Conservation (phyloP, 108 stramenopile species). For the Nitzschia sp. region DNA sequence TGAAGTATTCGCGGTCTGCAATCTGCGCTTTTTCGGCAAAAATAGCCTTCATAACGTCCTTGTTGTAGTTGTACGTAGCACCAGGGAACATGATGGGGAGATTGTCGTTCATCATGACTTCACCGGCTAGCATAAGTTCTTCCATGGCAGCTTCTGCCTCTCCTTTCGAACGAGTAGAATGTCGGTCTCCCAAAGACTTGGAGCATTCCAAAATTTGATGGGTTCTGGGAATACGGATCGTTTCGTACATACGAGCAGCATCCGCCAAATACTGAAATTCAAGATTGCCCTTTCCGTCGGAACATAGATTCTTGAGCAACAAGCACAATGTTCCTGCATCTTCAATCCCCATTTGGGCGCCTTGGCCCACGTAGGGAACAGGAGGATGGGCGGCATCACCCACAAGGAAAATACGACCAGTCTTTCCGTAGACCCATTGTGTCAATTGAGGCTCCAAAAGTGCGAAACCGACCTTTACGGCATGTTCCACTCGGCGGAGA, state of each 20-base stretch:
- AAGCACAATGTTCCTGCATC: constrained; percentile 45
- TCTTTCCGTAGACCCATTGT: constrained; percentile 30
- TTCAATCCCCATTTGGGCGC: constrained; percentile 68
- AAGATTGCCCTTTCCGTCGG: constrained; percentile 4
- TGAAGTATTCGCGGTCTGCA: not conserved
- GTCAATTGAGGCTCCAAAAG: constrained; percentile 23
- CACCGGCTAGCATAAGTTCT: constrained; percentile 7
- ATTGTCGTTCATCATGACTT: constrained; percentile 20
- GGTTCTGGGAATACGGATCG: constrained; percentile 51
- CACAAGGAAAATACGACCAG: constrained; percentile 40
- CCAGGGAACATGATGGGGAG: constrained; percentile 18
- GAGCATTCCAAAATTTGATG: constrained; percentile 40
- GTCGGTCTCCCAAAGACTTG: constrained; percentile 47
- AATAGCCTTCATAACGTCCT: constrained; percentile 15
- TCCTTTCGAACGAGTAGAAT: constrained; percentile 42
- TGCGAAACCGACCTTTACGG: constrained; percentile 45
- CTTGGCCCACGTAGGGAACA: constrained; percentile 70
- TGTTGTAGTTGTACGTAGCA: constrained; percentile 12
- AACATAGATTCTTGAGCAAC: constrained; percentile 36
- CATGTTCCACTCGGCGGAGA: constrained; percentile 26
- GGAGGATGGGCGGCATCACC: constrained; percentile 77
- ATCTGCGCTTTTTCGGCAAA: constrained; percentile 2
- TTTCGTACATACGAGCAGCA: constrained; percentile 48
- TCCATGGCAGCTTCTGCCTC: not conserved
- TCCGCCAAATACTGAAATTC: constrained; percentile 31